Conservation (phyloP, 257 asterid genomes). For the Sherardia arvensis region DNA sequence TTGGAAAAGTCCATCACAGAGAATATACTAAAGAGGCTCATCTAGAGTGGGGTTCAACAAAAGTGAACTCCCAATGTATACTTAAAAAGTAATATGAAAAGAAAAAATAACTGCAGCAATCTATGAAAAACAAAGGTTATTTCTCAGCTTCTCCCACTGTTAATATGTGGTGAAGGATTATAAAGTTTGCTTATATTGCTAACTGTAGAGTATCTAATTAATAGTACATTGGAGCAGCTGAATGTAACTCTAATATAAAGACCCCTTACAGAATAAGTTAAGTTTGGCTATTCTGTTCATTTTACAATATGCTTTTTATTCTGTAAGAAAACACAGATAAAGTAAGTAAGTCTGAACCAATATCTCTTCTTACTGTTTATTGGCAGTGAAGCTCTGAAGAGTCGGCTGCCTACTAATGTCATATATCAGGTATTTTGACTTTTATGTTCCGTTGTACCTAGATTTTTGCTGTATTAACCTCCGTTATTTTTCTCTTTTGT, state of each 20-base stretch:
- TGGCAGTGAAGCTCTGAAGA: constrained; percentile 72
- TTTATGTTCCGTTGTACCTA: background rate
- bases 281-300: background rate
- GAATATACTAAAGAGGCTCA: background rate
- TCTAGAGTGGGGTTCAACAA: background rate
- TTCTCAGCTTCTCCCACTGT: background rate
- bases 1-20: constrained; percentile 1
- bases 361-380: constrained; percentile 5
- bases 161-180: background rate
- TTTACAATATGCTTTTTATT: background rate
- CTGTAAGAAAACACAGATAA: background rate
- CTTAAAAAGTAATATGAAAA: background rate
- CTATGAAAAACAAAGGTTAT: background rate
- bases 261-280: background rate
- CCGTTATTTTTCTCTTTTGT: background rate
- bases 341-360: background rate
- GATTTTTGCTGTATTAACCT: background rate
- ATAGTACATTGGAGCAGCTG: background rate
- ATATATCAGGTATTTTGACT: constrained; percentile 52
- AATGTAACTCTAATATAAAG: background rate
- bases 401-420: constrained; percentile 34
- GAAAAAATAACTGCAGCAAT: background rate
- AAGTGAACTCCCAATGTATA: background rate
- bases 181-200: background rate
- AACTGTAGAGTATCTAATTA: background rate